These are phyloP conservation scores for Pelagophyceae sp. DNA, from an alignment of 352 stramenopile species.

Conservation along the genomic window DNA sequence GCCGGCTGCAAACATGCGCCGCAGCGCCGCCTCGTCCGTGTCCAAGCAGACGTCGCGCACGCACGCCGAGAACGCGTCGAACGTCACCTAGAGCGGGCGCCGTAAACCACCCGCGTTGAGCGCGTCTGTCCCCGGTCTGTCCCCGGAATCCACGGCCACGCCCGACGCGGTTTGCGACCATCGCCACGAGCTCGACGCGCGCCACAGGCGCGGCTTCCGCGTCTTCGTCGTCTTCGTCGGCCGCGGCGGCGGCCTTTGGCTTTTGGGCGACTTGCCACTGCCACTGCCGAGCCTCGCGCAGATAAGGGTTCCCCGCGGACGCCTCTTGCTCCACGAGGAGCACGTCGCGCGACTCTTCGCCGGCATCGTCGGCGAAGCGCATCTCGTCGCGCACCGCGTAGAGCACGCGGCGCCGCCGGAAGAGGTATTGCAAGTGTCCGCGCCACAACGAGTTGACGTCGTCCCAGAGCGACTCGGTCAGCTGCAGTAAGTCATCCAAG, in stretches of 20 bases:
- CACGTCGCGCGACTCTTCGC: neutral
- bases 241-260: neutral
- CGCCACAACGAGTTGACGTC: neutral
- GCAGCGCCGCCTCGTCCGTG: neutral
- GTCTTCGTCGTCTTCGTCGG: neutral
- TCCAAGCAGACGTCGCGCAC: neutral
- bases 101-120: too few species aligned
- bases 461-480: neutral
- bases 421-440: neutral
- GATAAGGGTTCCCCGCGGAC: neutral
- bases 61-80: neutral
- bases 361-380: neutral
- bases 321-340: neutral
- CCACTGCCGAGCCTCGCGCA: too few species aligned
- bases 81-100: neutral
- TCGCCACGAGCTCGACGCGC: neutral
- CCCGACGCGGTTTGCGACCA: neutral
- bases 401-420: neutral
- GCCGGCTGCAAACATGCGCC: neutral
- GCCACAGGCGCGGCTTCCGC: neutral
- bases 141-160: too few species aligned
- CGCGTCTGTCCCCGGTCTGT: too few species aligned
- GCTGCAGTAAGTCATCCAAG: constrained; percentile 3
- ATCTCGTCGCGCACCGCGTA: constrained; percentile 7
- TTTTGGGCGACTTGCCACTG: neutral